phyloP scores from a whole-genome alignment of 1,139 yeast genomes.

The Pichia sp. region DNA sequence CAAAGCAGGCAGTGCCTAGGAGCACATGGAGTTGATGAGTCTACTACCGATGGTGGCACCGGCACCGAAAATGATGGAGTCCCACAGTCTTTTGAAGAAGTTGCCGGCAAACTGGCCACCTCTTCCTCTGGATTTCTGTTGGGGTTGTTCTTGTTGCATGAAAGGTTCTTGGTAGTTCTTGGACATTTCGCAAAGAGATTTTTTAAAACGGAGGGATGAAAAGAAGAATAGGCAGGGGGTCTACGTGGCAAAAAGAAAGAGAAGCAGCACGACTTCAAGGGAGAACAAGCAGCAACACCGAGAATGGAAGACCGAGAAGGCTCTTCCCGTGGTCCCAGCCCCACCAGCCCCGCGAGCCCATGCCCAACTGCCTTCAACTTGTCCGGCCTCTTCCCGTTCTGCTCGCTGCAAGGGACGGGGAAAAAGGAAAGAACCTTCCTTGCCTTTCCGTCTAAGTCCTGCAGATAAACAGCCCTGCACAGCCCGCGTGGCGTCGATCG shows the following conservation, averaged over 20 bases:
- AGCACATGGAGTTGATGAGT: slow-evolving; percentile 15
- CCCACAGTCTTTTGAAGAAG: slow-evolving; percentile 13
- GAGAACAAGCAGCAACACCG: not conserved
- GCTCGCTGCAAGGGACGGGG: not conserved
- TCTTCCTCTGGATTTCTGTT: not conserved
- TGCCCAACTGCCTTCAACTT: too few relatives aligned
- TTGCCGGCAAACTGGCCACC: slow-evolving; percentile 7
- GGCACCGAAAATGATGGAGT: slow-evolving; percentile 19
- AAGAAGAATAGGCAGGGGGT: too few relatives aligned
- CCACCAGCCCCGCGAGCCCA: not conserved
- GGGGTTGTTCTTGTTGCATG: slow-evolving; percentile 2
- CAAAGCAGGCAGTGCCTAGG: not conserved
- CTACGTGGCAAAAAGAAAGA: too few relatives aligned
- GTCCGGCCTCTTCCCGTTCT: not conserved
- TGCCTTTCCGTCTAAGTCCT: not conserved
- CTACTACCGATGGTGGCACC: slow-evolving; percentile 20
- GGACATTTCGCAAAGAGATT: not conserved
- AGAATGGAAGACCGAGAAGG: not conserved
- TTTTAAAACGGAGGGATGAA: too few relatives aligned
- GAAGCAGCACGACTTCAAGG: too few relatives aligned
- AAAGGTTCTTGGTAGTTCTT: not conserved
- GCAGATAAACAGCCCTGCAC: not conserved
- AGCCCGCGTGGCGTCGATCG: not conserved
- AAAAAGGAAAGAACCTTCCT: not conserved
- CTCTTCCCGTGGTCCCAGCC: not conserved